Evolutionary conservation across 2,329 filamentous ascomycete genomes (phyloP).

Genomic region (Epichloe sibirici): DNA sequence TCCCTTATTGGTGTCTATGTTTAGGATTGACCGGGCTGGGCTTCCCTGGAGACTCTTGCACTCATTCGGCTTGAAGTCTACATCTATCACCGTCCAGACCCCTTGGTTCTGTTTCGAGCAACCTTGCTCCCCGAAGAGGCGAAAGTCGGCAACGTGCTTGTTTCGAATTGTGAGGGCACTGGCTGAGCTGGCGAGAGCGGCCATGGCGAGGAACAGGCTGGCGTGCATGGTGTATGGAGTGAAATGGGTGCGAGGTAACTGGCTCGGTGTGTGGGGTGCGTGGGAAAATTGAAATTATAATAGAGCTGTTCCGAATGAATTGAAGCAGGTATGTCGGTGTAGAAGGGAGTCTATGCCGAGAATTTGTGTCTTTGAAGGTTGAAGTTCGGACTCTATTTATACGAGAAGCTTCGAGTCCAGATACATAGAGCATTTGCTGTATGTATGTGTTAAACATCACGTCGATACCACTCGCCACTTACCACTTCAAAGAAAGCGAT

Average conservation of each 20-base stretch:
- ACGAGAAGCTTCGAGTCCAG: too few relatives aligned
- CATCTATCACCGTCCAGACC: conserved; percentile 15
- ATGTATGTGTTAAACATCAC: too few relatives aligned
- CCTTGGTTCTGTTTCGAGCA: conserved; percentile 13
- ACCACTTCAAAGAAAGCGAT: neutral
- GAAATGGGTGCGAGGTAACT: too few relatives aligned
- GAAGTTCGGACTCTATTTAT: too few relatives aligned
- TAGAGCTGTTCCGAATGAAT: neutral
- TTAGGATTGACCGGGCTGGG: conserved; percentile 8
- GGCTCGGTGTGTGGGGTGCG: neutral
- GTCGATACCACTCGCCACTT: too few relatives aligned
- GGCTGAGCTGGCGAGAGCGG: conserved; percentile 7
- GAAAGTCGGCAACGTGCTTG: conserved; percentile 16
- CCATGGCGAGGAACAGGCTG: conserved; percentile 5
- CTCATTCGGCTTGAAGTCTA: conserved; percentile 10
- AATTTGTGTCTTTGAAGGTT: too few relatives aligned
- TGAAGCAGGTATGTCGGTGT: too few relatives aligned
- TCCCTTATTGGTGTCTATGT: conserved; percentile 8
- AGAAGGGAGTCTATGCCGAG: too few relatives aligned
- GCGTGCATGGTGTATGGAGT: conserved; percentile 7
- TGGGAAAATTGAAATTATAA: neutral
- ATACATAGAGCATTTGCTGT: too few relatives aligned
- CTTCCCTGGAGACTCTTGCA: conserved; percentile 10
- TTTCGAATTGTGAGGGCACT: conserved; percentile 9
- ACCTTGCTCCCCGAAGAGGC: conserved; percentile 10